A percentile compares a stretch with the other conserved stretches of the same genome.
phyloP scores from a whole-genome alignment of 2,329 filamentous ascomycete species.

The Aspergillus chevalieri region DNA sequence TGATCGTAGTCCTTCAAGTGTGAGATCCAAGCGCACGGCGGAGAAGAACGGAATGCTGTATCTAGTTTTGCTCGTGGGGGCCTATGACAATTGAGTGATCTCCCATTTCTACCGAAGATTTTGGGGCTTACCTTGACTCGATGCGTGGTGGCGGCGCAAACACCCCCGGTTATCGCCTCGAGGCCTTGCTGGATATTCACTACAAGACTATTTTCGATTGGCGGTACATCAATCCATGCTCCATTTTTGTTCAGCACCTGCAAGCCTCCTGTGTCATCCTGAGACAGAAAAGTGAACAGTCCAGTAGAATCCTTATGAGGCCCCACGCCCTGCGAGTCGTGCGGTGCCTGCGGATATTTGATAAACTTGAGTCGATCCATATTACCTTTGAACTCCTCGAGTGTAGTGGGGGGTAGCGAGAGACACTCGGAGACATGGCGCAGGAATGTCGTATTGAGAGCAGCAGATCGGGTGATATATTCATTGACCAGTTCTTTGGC shows the following conservation, averaged over 20 bases:
- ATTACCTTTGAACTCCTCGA: conserved; percentile 42
- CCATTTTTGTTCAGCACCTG: conserved; percentile 44
- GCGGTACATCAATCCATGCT: conserved; percentile 41
- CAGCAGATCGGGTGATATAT: conserved; percentile 47
- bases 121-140: conserved; percentile 25
- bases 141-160: conserved; percentile 42
- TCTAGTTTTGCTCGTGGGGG: conserved; percentile 23
- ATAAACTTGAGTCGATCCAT: conserved; percentile 53
- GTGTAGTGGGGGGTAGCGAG: conserved; percentile 43
- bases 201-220: conserved; percentile 39
- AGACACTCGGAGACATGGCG: conserved; percentile 51
- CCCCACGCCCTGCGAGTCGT: conserved; percentile 48
- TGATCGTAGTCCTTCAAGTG: conserved; percentile 37
- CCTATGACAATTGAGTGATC: conserved; percentile 10
- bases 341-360: conserved; percentile 44
- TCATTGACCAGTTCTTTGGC: conserved; percentile 33
- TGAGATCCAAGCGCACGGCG: conserved; percentile 46
- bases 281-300: conserved; percentile 37
- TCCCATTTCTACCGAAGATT: no score
- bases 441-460: conserved; percentile 48
- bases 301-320: conserved; percentile 53
- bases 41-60: conserved; percentile 53
- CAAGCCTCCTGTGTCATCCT: conserved; percentile 40
- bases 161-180: conserved; percentile 51
- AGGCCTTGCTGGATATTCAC: conserved; percentile 50